phyloP scores from a whole-genome alignment of 192 early-diverging fungal species.

The Coemansia sp. region DNA sequence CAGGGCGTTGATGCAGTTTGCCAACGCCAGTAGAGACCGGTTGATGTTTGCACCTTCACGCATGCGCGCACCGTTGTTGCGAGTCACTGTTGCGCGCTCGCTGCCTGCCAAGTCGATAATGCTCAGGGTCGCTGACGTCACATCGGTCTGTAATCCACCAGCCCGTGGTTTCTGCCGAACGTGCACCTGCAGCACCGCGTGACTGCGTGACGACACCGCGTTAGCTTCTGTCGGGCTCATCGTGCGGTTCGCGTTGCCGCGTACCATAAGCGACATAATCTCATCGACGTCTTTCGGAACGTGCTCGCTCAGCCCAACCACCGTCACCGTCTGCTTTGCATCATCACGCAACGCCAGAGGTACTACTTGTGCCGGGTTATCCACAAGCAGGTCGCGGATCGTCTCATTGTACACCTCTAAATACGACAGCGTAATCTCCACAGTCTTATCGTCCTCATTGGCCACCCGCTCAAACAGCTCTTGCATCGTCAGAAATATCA shows the following conservation, averaged over 20 bases:
- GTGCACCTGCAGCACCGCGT: constrained; percentile 75
- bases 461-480: constrained; percentile 61
- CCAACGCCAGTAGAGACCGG: constrained; percentile 68
- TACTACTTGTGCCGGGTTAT: constrained; percentile 17
- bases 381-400: constrained; percentile 77
- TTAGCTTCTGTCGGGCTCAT: constrained; percentile 76
- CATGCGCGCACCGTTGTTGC: constrained; percentile 64
- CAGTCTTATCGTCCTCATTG: constrained; percentile 56
- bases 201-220: constrained; percentile 68
- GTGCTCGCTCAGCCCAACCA: constrained; percentile 71
- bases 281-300: constrained; percentile 56
- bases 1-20: constrained; percentile 77
- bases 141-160: constrained; percentile 49
- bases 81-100: constrained; percentile 65
- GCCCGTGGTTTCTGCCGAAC: constrained; percentile 37
- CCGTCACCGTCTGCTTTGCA: constrained; percentile 60
- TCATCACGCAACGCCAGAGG: constrained; percentile 77
- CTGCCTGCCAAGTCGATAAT: constrained; percentile 78
- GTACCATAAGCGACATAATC: constrained; percentile 55
- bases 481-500: constrained; percentile 66
- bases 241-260: constrained; percentile 72
- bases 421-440: constrained; percentile 76
- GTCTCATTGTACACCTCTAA: constrained; percentile 97
- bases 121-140: constrained; percentile 60
- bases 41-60: constrained; percentile 82